Base-by-base conservation (phyloP, 345 rosid species). In the Camelina neglecta region DNA sequence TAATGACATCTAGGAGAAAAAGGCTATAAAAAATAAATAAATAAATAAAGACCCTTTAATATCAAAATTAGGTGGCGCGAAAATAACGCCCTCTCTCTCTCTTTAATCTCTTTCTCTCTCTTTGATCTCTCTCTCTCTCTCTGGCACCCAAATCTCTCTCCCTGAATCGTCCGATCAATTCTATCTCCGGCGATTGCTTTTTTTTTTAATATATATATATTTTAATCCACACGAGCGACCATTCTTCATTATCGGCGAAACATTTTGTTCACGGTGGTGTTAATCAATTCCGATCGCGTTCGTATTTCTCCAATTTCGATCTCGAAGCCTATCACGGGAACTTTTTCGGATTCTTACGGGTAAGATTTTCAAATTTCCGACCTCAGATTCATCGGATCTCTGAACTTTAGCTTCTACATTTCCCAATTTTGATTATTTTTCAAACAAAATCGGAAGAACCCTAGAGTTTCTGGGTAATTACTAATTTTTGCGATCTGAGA, bases 61-160 rank as follows among this genome's bases (percentile, higher is more conserved):
- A 71, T 71, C 71, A 67, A 65, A 66, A 86, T 77, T 69, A 76
- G 90, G 93, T 87, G 93, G 91, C 93, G 94, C 96, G 87, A 89
- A 90, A 86, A 76, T 75, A 82, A 80, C 93, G 85, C 69, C 87
- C 80, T 69, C 24, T 41, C 55, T 51, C 29, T 58, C 21, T 68
- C 31, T 29, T 29, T 29, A 0, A 29, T 29, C 31, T 29, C 55
- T 49, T 10, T 71, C 50, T 71, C 45, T 61, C 72, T 69, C 80
- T 77, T 77, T 69, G 73, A 67, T 75, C 74, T 60, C 74, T 8
- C 48, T 16, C 24, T 35, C 38, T 35, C 8, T 35, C 38, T 35
- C 38, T 35, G 8, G 7, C 38, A 1, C 38, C 38, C 38, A 35
- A 7, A 65, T 23, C 65, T 6, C 3, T 65, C 47, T 31, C 66